Conservation (phyloP, 345 rosid species). For the Rhizophora apiculata region DNA sequence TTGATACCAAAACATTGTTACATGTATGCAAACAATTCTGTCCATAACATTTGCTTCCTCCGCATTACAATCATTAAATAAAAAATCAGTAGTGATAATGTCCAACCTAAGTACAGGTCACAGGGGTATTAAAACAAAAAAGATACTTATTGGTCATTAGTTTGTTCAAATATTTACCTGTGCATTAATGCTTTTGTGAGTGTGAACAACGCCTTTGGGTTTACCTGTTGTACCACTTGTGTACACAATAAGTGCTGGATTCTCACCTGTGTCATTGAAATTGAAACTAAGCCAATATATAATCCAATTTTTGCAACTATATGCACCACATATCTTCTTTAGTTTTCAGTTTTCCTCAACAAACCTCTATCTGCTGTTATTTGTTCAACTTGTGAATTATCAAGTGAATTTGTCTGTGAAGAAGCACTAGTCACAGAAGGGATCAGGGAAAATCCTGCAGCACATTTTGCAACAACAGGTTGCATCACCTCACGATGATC, state of each 20-base stretch:
- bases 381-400: constrained; percentile 38
- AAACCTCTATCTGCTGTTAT: constrained; percentile 34
- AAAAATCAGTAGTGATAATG: neutral
- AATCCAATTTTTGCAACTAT: constrained; percentile 3
- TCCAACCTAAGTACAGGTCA: neutral
- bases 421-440: constrained; percentile 47
- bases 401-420: constrained; percentile 24
- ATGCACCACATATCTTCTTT: constrained; percentile 16
- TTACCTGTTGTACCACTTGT: constrained; percentile 99
- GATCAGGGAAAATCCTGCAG: constrained; percentile 62
- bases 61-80: too few species aligned
- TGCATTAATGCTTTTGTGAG: constrained; percentile 74
- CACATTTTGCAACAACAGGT: constrained; percentile 61
- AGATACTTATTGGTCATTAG: neutral
- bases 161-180: constrained; percentile 47
- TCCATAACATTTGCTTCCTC: too few species aligned
- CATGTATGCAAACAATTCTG: too few species aligned
- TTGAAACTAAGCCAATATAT: constrained; percentile 10
- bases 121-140: constrained; percentile 3
- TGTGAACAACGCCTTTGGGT: constrained; percentile 98
- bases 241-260: constrained; percentile 86
- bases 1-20: too few species aligned
- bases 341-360: constrained; percentile 31
- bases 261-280: constrained; percentile 46
- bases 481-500: constrained; percentile 65